Conservation (phyloP, 768 basidiomycete genomes). For the Lactarius vividus region DNA sequence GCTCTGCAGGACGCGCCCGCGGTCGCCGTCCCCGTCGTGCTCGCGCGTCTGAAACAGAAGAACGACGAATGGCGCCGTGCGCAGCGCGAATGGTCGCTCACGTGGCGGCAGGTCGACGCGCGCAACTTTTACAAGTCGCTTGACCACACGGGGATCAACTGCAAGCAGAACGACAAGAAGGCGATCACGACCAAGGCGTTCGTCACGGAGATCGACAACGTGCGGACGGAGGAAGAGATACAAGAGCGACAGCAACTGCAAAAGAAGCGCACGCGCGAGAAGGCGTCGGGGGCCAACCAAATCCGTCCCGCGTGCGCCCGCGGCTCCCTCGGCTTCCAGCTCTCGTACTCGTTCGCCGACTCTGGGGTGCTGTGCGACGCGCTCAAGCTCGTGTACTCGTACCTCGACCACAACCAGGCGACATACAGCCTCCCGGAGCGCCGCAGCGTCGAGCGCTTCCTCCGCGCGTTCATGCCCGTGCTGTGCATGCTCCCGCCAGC, state of each 20-base stretch:
- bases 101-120: constrained; percentile 94
- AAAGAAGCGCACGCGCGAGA: constrained; percentile 20
- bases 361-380: constrained; percentile 80
- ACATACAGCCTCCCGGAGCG: constrained; percentile 76
- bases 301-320: constrained; percentile 36
- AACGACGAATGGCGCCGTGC: constrained; percentile 97
- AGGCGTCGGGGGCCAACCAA: not conserved
- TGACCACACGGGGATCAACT: constrained; percentile 92
- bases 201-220: constrained; percentile 71
- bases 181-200: constrained; percentile 81
- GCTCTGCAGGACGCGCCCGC: constrained; percentile 91
- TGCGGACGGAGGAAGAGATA: constrained; percentile 47
- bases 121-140: constrained; percentile 98
- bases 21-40: constrained; percentile 88
- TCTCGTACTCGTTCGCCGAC: constrained; percentile 77
- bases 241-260: constrained; percentile 23
- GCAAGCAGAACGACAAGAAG: constrained; percentile 97
- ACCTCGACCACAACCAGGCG: constrained; percentile 82
- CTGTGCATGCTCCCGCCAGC: constrained; percentile 68
- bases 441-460: constrained; percentile 77
- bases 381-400: constrained; percentile 86
- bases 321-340: constrained; percentile 62
- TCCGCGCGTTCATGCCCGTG: constrained; percentile 79
- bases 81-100: constrained; percentile 93
- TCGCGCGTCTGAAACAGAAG: constrained; percentile 84